Percentiles rank a stretch among this genome's conserved stretches.
Conservation (phyloP, 2,329 filamentous ascomycete genomes). For the Ceratocystiopsis sp. region DNA sequence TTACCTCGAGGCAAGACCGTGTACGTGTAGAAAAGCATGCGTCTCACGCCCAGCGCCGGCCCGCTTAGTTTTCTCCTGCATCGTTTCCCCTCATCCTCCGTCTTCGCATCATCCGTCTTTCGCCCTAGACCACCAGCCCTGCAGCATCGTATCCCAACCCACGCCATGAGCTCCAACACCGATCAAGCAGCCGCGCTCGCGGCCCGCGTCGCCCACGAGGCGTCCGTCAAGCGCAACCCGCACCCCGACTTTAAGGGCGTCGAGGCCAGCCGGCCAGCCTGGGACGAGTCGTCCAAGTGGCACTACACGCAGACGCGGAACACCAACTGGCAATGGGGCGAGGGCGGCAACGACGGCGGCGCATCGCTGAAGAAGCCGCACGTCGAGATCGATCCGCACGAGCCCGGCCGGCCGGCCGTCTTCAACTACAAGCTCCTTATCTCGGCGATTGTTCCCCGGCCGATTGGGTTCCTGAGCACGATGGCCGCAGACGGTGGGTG, state of each 20-base stretch:
- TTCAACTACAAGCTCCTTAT: constrained; percentile 92
- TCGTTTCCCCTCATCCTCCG: no score
- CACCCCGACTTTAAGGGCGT: constrained; percentile 62
- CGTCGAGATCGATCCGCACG: constrained; percentile 67
- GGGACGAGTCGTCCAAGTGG: constrained; percentile 25
- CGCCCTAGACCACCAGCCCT: no score
- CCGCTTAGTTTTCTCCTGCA: no score
- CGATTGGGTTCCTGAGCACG: constrained; percentile 51
- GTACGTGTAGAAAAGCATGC: no score
- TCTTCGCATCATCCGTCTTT: no score
- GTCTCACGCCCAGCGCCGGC: no score
- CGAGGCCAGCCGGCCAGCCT: constrained; percentile 48
- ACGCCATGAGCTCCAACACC: neutral
- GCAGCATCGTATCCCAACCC: no score
- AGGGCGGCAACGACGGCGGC: constrained; percentile 40
- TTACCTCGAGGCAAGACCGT: no score
- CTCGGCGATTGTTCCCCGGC: constrained; percentile 64
- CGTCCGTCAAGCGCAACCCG: constrained; percentile 39
- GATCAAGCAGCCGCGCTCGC: constrained; percentile 1
- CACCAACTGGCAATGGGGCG: constrained; percentile 48
- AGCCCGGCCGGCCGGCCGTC: constrained; percentile 43
- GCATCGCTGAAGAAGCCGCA: constrained; percentile 31
- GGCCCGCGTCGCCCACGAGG: constrained; percentile 7
- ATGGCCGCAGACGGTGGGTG: constrained; percentile 35
- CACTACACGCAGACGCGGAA: constrained; percentile 45